These are phyloP conservation scores for Boletus barrowsii DNA, from an alignment of 768 basidiomycete genomes.

Conservation along the genomic window DNA sequence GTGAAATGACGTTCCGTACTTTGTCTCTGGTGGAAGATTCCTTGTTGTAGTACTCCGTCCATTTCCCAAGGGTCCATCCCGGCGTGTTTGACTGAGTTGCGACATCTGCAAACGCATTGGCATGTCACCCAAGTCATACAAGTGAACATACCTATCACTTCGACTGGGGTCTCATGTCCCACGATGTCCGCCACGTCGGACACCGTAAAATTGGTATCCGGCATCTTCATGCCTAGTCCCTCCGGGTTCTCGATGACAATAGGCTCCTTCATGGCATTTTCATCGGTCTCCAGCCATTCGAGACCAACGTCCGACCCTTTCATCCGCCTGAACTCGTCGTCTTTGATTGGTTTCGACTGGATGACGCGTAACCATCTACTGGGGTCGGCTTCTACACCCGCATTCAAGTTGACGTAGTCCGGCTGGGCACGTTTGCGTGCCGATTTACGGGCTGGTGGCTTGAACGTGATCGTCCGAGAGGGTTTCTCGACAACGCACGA, in stretches of 20 bases:
- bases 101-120: conserved; percentile 54
- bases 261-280: conserved; percentile 76
- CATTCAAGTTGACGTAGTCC: conserved; percentile 77
- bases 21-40: conserved; percentile 73
- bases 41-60: conserved; percentile 82
- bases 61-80: conserved; percentile 87
- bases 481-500: conserved; percentile 60
- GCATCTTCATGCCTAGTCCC: conserved; percentile 91
- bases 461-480: conserved; percentile 64
- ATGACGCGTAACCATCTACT: conserved; percentile 66
- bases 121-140: not conserved
- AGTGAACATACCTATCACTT: conserved; percentile 77
- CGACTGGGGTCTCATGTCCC: conserved; percentile 75
- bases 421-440: conserved; percentile 68
- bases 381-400: conserved; percentile 59
- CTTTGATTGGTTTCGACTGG: conserved; percentile 61
- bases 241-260: conserved; percentile 76
- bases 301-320: conserved; percentile 61
- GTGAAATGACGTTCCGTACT: conserved; percentile 90
- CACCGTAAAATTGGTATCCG: conserved; percentile 65
- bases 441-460: conserved; percentile 79
- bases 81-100: conserved; percentile 81
- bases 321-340: conserved; percentile 65
- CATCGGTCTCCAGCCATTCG: conserved; percentile 73
- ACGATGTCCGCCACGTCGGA: conserved; percentile 77